Evolutionary conservation across 2,329 filamentous ascomycete genomes (phyloP).

Genomic region (Arthroderma uncinatum): DNA sequence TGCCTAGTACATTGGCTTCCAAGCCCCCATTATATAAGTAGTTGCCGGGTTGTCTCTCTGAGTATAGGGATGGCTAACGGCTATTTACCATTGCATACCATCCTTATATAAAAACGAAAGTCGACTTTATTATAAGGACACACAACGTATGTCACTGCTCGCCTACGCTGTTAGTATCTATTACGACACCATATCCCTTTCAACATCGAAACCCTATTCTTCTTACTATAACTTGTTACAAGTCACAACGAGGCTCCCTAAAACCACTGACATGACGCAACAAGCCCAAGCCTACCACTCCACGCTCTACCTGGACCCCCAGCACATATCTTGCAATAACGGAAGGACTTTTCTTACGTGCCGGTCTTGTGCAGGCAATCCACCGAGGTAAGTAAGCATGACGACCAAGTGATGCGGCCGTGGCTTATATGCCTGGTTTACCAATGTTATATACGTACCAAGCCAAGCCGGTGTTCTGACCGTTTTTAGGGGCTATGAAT

Average conservation of each 20-base stretch:
- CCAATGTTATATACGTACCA: too few relatives aligned
- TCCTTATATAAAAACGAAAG: too few relatives aligned
- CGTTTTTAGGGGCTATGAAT: slow-evolving; percentile 4
- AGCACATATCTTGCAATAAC: slow-evolving; percentile 26
- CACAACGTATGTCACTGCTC: too few relatives aligned
- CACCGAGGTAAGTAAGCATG: slow-evolving; percentile 23
- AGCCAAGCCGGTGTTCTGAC: too few relatives aligned
- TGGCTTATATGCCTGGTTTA: too few relatives aligned
- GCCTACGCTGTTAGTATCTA: too few relatives aligned
- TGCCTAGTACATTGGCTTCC: neutral
- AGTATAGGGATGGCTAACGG: neutral
- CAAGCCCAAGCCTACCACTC: neutral
- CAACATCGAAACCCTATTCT: too few relatives aligned
- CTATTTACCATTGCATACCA: neutral
- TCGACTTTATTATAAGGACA: too few relatives aligned
- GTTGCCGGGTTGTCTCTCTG: neutral
- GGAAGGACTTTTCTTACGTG: slow-evolving; percentile 27
- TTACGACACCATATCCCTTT: too few relatives aligned
- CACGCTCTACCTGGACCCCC: slow-evolving; percentile 21
- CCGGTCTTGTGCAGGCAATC: slow-evolving; percentile 28
- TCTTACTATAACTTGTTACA: neutral
- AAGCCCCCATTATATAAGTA: neutral
- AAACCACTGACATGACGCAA: neutral
- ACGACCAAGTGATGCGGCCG: too few relatives aligned
- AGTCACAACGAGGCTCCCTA: neutral